Conservation (phyloP, 2,329 filamentous ascomycete species). For the Aspergillus sojae region DNA sequence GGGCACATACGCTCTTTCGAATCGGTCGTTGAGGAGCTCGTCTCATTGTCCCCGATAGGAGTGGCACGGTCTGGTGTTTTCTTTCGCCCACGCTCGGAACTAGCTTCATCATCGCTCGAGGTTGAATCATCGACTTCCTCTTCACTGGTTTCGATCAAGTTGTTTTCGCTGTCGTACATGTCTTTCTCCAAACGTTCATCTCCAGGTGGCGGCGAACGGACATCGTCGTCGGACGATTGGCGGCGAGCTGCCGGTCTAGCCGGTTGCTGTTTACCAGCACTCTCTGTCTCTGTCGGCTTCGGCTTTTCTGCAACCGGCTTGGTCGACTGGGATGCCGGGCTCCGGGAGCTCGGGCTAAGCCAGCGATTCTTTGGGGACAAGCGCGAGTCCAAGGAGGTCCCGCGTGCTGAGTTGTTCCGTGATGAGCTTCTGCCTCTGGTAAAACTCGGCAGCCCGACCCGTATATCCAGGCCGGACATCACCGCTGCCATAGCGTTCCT, state of each 20-base stretch:
- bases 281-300: slow-evolving; percentile 66
- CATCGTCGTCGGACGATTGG: slow-evolving; percentile 31
- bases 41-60: neutral
- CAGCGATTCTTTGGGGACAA: slow-evolving; percentile 45
- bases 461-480: slow-evolving; percentile 45
- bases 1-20: slow-evolving; percentile 7
- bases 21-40: neutral
- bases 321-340: slow-evolving; percentile 35
- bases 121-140: slow-evolving; percentile 53
- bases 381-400: slow-evolving; percentile 41
- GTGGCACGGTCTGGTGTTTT: neutral
- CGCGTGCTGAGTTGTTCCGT: slow-evolving; percentile 43
- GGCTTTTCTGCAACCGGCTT: slow-evolving; percentile 62
- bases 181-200: slow-evolving; percentile 68
- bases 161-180: slow-evolving; percentile 68
- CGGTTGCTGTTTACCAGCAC: slow-evolving; percentile 64
- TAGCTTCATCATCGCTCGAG: slow-evolving; percentile 68
- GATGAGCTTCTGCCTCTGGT: slow-evolving; percentile 39
- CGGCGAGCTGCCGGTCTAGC: slow-evolving; percentile 61
- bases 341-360: slow-evolving; percentile 55
- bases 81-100: slow-evolving; percentile 28
- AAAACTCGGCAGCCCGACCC: slow-evolving; percentile 37
- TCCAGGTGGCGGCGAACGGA: slow-evolving; percentile 48
- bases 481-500: slow-evolving; percentile 52
- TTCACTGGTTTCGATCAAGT: slow-evolving; percentile 67